Percentiles rank a stretch among this genome's conserved stretches.
Evolutionary conservation across 1,139 yeast genomes (phyloP).

Genomic region (Pneumocystis wakefieldiae): DNA sequence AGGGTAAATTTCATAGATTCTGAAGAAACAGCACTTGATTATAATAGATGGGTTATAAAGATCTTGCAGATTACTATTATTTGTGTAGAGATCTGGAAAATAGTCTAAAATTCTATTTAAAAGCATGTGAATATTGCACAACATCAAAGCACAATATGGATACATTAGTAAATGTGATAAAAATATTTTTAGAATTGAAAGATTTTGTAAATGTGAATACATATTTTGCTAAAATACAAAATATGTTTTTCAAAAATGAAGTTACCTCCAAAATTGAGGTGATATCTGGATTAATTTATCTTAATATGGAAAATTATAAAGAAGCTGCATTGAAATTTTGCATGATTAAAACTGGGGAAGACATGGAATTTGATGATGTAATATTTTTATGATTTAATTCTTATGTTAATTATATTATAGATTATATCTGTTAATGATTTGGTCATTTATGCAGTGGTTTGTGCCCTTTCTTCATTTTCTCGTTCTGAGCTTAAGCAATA

Average conservation of each 20-base stretch:
- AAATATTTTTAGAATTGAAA: not conserved
- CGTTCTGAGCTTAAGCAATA: slow-evolving; percentile 10
- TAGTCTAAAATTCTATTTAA: slow-evolving; percentile 12
- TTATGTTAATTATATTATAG: slow-evolving; percentile 1
- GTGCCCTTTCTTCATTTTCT: slow-evolving; percentile 13
- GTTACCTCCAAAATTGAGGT: slow-evolving; percentile 9
- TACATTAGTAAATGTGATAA: not conserved
- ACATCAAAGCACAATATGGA: slow-evolving; percentile 11
- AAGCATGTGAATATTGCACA: slow-evolving; percentile 16
- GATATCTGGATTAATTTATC: slow-evolving; percentile 7
- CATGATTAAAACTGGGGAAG: slow-evolving; percentile 3
- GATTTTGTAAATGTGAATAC: slow-evolving; percentile 4
- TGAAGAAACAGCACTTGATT: not conserved
- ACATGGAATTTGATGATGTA: slow-evolving; percentile 3
- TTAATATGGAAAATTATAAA: slow-evolving; percentile 7
- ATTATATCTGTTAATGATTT: slow-evolving; percentile 13
- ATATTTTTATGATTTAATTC: not conserved
- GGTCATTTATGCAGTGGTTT: slow-evolving; percentile 12
- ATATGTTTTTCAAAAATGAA: not conserved
- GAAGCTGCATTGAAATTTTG: slow-evolving; percentile 11
- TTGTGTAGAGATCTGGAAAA: slow-evolving; percentile 12
- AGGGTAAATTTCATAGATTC: slow-evolving; percentile 3
- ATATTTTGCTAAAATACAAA: not conserved
- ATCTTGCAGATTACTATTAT: slow-evolving; percentile 14
- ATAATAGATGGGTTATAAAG: slow-evolving; percentile 14